Evolutionary conservation across 2,329 filamentous ascomycete genomes (phyloP), one percentile per base, ranked within the genome.

Genomic region (Diplodia seriata): DNA sequence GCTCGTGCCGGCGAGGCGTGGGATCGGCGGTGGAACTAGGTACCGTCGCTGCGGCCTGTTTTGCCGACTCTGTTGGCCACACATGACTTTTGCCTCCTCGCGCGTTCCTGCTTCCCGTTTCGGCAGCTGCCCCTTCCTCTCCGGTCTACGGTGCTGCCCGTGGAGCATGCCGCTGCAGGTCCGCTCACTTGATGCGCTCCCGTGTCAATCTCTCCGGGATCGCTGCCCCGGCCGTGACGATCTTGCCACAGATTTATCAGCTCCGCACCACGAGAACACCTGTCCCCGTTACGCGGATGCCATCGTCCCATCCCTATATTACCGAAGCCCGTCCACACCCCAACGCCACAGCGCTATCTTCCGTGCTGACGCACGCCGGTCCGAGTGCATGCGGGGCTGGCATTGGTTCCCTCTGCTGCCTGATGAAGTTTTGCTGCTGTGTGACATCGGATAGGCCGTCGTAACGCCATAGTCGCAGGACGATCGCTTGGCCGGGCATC

Each of bases 281-380:
- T 26, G 26, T 38, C 36, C 11, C 36, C 36, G 36, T 20, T 47
- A 47, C 43, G 43, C 43, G 43, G 20, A 8, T 47, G n/a, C 43
- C 43, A 47, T 47, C 20, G 18, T 47, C 43, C 43, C 43, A 47
- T 47, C 43, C 43, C 43, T 47, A 47, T 47, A 47, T 47, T 47
- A 47, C 43, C 18, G 43, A 11, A 12, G 11, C 36, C 36, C 36
- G 11, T 14, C 9, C 9, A 20, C 43, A 9, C n/a, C 4, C 11
- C 8, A 8, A 47, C n/a, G 43, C 43, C 43, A 47, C 43, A 9
- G 18, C 43, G 43, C 43, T 3, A 47, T 47, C 43, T 47, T 47
- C 43, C 43, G 43, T 47, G 43, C 43, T 47, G 18, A 47, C 43
- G 43, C 40, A n/a, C 40, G 40, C 8, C 40, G 40, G 40, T 1